Evolutionary conservation across 306 rosid species (phyloP).

Genomic region (Dalbergia cochinchinensis): DNA sequence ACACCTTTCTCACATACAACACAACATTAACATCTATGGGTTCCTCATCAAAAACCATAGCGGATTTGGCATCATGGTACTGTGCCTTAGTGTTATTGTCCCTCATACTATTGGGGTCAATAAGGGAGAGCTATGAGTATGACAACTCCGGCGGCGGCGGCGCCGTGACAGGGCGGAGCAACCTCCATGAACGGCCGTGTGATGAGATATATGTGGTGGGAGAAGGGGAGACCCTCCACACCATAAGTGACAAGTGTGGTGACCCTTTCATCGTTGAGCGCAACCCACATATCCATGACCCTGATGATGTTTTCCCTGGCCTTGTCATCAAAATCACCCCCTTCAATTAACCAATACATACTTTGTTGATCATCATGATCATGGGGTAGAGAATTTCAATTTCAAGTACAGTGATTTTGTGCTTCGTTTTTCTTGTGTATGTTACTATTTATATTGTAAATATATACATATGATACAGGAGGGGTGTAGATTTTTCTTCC

Average conservation of each 20-base stretch:
- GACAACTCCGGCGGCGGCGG: neutral
- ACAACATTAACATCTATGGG: constrained; percentile 20
- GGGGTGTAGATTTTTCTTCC: neutral
- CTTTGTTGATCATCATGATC: neutral
- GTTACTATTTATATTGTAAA: neutral
- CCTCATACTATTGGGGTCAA: constrained; percentile 65
- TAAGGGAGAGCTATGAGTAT: constrained; percentile 53
- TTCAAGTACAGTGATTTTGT: neutral
- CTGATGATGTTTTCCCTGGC: constrained; percentile 95
- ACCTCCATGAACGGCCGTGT: constrained; percentile 51
- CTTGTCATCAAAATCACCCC: constrained; percentile 82
- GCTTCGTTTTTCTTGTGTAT: neutral
- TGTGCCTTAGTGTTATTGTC: constrained; percentile 57
- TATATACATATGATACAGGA: constrained; percentile 10
- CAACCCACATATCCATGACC: constrained; percentile 92
- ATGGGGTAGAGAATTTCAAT: constrained; percentile 1
- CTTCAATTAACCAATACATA: neutral
- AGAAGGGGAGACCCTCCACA: constrained; percentile 91
- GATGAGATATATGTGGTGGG: constrained; percentile 74
- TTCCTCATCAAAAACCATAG: constrained; percentile 37
- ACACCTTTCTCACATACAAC: neutral
- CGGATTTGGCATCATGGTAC: constrained; percentile 71
- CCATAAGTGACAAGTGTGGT: constrained; percentile 87
- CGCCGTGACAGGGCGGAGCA: constrained; percentile 47
- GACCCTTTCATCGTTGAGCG: constrained; percentile 86